These are phyloP conservation scores for Delitschia confertaspora DNA, from an alignment of 495 filamentous ascomycete genomes.

Conservation along the genomic window DNA sequence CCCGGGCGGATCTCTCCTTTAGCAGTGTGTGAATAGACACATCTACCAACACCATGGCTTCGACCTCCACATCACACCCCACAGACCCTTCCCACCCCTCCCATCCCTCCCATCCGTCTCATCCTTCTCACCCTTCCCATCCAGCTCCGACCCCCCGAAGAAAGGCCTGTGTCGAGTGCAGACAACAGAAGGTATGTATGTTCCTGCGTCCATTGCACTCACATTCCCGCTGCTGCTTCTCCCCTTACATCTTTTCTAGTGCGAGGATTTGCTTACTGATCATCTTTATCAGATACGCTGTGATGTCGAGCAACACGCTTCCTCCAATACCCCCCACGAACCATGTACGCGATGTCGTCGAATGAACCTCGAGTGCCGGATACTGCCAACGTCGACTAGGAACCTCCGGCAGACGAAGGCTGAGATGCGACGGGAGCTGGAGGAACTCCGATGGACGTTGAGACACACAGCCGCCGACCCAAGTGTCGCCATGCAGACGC, in stretches of 20 bases:
- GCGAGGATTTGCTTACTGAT: too few relatives aligned
- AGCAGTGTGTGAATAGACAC: too few relatives aligned
- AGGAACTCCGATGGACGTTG: slow-evolving; percentile 19
- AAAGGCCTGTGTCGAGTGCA: slow-evolving; percentile 23
- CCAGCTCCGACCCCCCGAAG: slow-evolving; percentile 10
- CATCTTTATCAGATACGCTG: slow-evolving; percentile 14
- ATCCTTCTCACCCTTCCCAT: too few relatives aligned
- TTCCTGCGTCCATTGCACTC: background rate
- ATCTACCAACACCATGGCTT: too few relatives aligned
- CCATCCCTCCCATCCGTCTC: too few relatives aligned
- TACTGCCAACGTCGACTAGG: slow-evolving; percentile 19
- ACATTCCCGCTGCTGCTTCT: background rate
- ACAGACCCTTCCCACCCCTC: too few relatives aligned
- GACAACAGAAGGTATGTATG: slow-evolving; percentile 22
- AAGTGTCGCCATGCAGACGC: too few relatives aligned
- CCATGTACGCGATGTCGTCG: slow-evolving; percentile 15
- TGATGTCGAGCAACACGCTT: slow-evolving; percentile 19
- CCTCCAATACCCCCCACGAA: slow-evolving; percentile 11
- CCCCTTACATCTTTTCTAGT: too few relatives aligned
- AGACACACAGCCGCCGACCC: slow-evolving; percentile 2
- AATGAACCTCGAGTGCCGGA: slow-evolving; percentile 18
- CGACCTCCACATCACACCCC: too few relatives aligned
- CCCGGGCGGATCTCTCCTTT: too few relatives aligned
- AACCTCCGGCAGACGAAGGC: slow-evolving; percentile 25
- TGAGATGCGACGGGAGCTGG: slow-evolving; percentile 24